Conservation (phyloP, 228 moss, liverwort and hornwort species). For the Sphagnum fallax region DNA sequence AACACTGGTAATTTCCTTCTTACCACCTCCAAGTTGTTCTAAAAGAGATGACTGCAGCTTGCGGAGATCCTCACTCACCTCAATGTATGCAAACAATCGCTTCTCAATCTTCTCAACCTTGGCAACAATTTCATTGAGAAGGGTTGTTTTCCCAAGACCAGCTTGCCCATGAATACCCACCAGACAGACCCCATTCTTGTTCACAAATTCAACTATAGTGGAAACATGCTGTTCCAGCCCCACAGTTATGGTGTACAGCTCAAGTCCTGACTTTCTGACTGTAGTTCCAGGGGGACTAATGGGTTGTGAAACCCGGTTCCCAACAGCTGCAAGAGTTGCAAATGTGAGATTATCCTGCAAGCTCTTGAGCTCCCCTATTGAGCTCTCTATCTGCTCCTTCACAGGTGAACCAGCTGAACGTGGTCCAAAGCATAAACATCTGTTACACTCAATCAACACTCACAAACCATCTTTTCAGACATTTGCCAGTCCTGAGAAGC, state of each 20-base stretch:
- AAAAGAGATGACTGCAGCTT: slow-evolving; percentile 56
- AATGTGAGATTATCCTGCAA: slow-evolving; percentile 62
- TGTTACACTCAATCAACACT: slow-evolving; percentile 5
- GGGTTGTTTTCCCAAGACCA: slow-evolving; percentile 57
- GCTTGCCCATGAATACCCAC: slow-evolving; percentile 64
- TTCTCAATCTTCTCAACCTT: slow-evolving; percentile 63
- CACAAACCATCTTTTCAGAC: background rate
- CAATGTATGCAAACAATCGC: slow-evolving; percentile 59
- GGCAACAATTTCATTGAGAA: slow-evolving; percentile 53
- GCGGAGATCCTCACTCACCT: slow-evolving; percentile 57
- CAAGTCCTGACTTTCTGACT: slow-evolving; percentile 39
- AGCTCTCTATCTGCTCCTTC: slow-evolving; percentile 56
- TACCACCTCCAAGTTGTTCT: slow-evolving; percentile 64
- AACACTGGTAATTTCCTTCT: slow-evolving; percentile 52
- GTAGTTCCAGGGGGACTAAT: slow-evolving; percentile 29
- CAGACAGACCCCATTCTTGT: slow-evolving; percentile 40
- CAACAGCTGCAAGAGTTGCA: slow-evolving; percentile 58
- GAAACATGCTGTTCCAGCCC: slow-evolving; percentile 56
- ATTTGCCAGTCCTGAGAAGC: background rate
- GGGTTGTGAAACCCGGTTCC: slow-evolving; percentile 61
- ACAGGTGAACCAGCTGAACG: slow-evolving; percentile 40
- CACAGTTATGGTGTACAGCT: slow-evolving; percentile 55
- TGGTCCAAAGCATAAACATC: slow-evolving; percentile 40
- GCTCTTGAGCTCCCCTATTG: slow-evolving; percentile 56
- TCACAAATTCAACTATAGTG: slow-evolving; percentile 48